Evolutionary conservation across 257 asterid genomes (phyloP).

Genomic region (Linaria vulgaris): DNA sequence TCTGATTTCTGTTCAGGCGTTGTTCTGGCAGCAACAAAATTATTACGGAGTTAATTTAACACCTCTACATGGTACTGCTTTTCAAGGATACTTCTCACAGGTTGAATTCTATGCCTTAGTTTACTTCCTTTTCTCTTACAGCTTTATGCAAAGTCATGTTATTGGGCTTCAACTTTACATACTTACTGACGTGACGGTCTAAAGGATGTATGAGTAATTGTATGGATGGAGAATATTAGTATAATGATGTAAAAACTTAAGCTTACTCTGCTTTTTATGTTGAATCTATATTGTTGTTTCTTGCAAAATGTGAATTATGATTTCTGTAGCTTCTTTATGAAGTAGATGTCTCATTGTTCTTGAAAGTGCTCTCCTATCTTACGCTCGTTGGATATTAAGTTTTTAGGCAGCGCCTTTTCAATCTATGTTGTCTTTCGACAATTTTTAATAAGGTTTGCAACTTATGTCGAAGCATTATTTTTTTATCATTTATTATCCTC

Average conservation of each 20-base stretch:
- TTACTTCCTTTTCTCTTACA: slow-evolving; percentile 14
- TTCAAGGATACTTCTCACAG: slow-evolving; percentile 98
- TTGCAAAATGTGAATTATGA: too few species aligned
- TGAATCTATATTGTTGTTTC: too few species aligned
- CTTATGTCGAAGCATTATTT: too few species aligned
- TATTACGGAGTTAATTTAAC: slow-evolving; percentile 92
- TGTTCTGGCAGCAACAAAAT: slow-evolving; percentile 98
- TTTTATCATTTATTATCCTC: neutral
- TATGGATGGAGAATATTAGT: too few species aligned
- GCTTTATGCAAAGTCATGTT: neutral
- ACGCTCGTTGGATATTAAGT: neutral
- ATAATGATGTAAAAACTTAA: too few species aligned
- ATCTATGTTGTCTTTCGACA: neutral
- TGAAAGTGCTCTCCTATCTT: too few species aligned
- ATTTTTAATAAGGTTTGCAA: too few species aligned
- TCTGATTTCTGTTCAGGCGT: slow-evolving; percentile 59
- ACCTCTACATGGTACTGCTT: slow-evolving; percentile 84
- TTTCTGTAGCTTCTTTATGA: neutral
- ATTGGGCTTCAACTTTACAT: slow-evolving; percentile 9
- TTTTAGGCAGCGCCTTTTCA: neutral
- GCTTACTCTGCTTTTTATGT: too few species aligned
- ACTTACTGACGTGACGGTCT: neutral
- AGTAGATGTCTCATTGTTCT: too few species aligned
- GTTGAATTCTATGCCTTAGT: slow-evolving; percentile 34
- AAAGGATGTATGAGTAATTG: neutral